Evolutionary conservation across 192 early-diverging fungal species (phyloP).

Genomic region (Dimargaris verticillata): DNA sequence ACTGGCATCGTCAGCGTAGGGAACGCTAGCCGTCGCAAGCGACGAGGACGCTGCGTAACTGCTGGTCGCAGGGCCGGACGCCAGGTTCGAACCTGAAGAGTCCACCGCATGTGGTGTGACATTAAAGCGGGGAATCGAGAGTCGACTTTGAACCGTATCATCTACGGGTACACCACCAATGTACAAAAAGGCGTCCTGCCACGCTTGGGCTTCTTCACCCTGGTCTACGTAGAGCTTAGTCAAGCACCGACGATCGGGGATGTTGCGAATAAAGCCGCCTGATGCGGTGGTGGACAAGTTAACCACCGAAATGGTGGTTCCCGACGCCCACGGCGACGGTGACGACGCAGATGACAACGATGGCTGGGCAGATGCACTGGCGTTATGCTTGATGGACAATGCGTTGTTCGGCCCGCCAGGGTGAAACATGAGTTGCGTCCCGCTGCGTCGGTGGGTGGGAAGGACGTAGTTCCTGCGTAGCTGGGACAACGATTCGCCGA

Average conservation of each 20-base stretch:
- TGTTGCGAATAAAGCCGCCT: constrained; percentile 5
- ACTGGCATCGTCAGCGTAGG: no score
- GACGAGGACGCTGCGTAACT: no score
- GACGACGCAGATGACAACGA: background rate
- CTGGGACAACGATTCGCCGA: constrained; percentile 6
- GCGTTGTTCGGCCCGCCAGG: background rate
- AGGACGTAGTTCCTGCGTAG: background rate
- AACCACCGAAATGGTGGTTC: background rate
- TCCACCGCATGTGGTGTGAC: no score
- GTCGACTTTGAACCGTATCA: background rate
- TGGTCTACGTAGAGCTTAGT: background rate
- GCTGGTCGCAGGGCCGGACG: no score
- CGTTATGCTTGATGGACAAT: no score
- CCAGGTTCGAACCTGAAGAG: no score
- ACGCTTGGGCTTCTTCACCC: constrained; percentile 4
- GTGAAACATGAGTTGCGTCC: background rate
- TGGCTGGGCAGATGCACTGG: background rate
- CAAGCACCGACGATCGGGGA: constrained; percentile 3
- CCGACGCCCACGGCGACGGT: background rate
- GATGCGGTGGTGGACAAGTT: background rate
- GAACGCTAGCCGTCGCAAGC: no score
- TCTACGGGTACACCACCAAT: constrained; percentile 5
- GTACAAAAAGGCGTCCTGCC: constrained; percentile 8
- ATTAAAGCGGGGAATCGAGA: background rate
- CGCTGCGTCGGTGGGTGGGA: background rate